Conservation (phyloP, 345 rosid genomes). For the Eucalyptus guilfoylei region DNA sequence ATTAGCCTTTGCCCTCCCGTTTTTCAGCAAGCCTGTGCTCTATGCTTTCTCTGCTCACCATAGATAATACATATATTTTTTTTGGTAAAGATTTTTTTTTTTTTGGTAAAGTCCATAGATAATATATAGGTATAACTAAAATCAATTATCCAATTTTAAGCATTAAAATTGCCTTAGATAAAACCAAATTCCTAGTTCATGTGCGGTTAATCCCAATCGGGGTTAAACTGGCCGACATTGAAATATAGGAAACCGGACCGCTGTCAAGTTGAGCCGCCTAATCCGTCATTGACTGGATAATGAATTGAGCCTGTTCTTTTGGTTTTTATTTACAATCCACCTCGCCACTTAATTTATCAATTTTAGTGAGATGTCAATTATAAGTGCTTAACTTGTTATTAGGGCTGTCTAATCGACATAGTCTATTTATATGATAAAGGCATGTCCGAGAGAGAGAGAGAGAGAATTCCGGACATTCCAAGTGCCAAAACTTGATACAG, state of each 20-base stretch:
- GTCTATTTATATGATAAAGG: neutral
- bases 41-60: neutral
- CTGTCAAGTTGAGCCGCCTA: neutral
- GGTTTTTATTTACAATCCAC: neutral
- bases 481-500: too few species aligned
- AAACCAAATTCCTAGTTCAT: neutral
- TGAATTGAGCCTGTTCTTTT: neutral
- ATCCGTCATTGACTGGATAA: neutral
- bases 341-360: neutral
- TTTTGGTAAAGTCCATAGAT: neutral
- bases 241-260: neutral
- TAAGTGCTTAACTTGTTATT: neutral
- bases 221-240: neutral
- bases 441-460: neutral
- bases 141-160: neutral
- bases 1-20: neutral
- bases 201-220: neutral
- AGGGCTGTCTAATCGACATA: neutral
- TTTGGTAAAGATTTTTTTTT: too few species aligned
- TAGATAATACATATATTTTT: neutral
- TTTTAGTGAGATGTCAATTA: neutral
- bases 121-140: neutral
- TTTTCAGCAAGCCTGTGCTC: neutral
- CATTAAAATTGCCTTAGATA: neutral
- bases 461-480: too few species aligned